Evolutionary conservation across 257 asterid species (phyloP), one percentile per base, ranked within the genome.

Genomic region (Primulina eburnea): DNA sequence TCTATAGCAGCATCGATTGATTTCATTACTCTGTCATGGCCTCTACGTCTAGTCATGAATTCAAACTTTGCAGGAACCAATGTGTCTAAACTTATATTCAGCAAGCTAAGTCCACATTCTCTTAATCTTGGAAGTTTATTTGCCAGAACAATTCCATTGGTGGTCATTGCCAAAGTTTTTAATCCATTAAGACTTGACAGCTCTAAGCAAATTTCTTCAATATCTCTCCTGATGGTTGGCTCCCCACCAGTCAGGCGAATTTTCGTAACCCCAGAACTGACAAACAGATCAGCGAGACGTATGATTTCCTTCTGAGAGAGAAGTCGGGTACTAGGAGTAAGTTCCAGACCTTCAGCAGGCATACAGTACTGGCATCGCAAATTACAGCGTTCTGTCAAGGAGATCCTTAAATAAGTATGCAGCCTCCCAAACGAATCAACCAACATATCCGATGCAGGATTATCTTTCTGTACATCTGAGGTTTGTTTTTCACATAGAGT

Each of bases 241-340:
- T 94, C 99, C 57, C 99, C 99, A 59, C 99, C 97, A 75, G 97
- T 94, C 73, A 94, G 84, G 62, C 97, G 95, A 76, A 94, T 89
- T 72, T 94, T 94, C 18, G 81, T 79, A 62, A 90, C 97, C 70
- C 99, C 97, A n/a, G 95, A 85, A 69, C 86, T 85, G 38, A 94
- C 99, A 76, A 94, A 94, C 64, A 94, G 80, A 75, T 69, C 75
- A 9, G 97, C 96, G 43, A 94, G 60, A 52, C 82, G 97, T 69
- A 94, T 73, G 77, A 94, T 86, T 79, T 94, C 99, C 59, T 75
- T 78, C 66, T 60, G 83, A 12, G 95, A 75, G 68, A 89, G 84
- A 76, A 94, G 88, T 34, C 82, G 86, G 68, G 90, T 79, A 40
- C 77, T 88, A 17, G 92, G 85, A 60, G 96, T 84, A 69, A 94